Evolutionary conservation across 495 filamentous ascomycete genomes (phyloP).

Genomic region (Daldinia bambusicola): DNA sequence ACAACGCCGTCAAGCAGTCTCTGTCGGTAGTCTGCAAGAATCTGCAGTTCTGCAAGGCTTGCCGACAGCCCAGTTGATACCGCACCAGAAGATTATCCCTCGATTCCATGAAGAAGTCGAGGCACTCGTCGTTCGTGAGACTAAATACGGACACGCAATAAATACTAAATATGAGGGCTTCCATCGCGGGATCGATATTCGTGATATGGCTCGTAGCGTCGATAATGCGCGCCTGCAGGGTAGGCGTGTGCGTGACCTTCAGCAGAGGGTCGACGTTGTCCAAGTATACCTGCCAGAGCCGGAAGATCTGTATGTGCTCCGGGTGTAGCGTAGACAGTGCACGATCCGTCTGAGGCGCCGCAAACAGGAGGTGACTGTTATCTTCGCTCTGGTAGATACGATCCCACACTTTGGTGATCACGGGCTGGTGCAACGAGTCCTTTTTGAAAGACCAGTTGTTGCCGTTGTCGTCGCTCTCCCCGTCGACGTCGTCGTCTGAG

Average conservation of each 20-base stretch:
- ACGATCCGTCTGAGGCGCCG: neutral
- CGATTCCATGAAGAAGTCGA: neutral
- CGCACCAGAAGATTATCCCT: neutral
- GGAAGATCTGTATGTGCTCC: neutral
- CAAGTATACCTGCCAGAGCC: neutral
- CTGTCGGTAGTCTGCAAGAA: neutral
- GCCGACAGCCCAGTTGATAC: neutral
- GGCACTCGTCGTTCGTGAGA: neutral
- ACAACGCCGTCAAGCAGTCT: neutral
- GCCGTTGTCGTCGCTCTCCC: neutral
- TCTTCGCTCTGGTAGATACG: conserved; percentile 1
- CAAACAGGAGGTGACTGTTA: neutral
- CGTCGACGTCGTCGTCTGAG: neutral
- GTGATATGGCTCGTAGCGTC: neutral
- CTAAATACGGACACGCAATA: neutral
- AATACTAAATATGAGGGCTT: conserved; percentile 4
- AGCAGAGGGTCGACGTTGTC: neutral
- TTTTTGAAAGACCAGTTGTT: neutral
- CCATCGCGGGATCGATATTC: neutral
- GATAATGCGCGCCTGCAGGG: neutral
- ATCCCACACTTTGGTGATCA: conserved; percentile 4
- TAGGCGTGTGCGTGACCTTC: neutral
- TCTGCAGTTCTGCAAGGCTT: conserved; percentile 2
- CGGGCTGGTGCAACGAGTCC: neutral
- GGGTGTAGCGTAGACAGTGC: neutral